Conservation (phyloP, 2,329 filamentous ascomycete species). For the Dryadomyces sulphureus region DNA sequence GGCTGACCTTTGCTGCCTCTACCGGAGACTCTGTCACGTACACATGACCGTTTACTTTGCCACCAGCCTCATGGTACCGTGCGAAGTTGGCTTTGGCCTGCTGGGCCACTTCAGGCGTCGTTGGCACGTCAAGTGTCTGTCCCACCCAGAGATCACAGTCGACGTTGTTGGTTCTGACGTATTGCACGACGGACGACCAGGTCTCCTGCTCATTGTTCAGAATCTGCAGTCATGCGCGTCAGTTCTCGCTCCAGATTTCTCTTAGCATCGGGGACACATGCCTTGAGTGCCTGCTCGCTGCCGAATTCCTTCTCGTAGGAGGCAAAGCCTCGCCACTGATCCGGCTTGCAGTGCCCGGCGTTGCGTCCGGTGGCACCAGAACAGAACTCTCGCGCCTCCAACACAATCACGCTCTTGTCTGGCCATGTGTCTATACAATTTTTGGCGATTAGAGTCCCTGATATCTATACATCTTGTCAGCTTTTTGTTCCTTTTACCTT, state of each 20-base stretch:
- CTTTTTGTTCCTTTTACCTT: background rate
- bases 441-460: background rate
- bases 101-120: background rate
- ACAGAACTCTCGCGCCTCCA: slow-evolving; percentile 4
- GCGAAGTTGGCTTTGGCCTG: background rate
- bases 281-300: background rate
- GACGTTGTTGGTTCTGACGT: background rate
- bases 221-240: background rate
- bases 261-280: background rate
- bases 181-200: background rate
- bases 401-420: background rate
- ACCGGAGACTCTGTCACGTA: background rate
- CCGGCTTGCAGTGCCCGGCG: slow-evolving; percentile 5
- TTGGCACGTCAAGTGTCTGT: slow-evolving; percentile 1
- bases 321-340: background rate
- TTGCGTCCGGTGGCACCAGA: slow-evolving; percentile 2
- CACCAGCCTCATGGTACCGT: background rate
- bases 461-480: background rate
- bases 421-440: background rate
- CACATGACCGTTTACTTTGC: background rate
- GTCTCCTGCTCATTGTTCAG: slow-evolving; percentile 1
- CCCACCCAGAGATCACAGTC: slow-evolving; percentile 4
- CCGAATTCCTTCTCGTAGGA: background rate
- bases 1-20: background rate
- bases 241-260: no score